These are phyloP conservation scores for Tricholoma bakamatsutake DNA, from an alignment of 768 basidiomycete genomes.

Conservation along the genomic window DNA sequence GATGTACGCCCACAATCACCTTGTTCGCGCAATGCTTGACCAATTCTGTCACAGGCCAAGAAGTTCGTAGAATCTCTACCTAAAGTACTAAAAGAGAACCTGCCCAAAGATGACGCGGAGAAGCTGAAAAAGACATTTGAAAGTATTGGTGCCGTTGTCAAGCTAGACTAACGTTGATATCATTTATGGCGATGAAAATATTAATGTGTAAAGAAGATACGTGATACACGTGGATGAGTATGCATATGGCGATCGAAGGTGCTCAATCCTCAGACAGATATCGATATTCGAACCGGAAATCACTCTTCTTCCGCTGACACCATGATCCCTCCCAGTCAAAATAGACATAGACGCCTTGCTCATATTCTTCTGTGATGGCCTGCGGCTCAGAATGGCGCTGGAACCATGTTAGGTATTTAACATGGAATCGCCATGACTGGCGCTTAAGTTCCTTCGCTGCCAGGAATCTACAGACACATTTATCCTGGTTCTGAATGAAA, in stretches of 20 bases:
- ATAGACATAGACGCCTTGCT: constrained; percentile 98
- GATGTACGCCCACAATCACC: constrained; percentile 59
- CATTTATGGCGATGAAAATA: constrained; percentile 12
- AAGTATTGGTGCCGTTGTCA: constrained; percentile 81
- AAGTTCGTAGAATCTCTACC: constrained; percentile 97
- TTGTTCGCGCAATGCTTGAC: background rate
- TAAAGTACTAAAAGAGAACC: constrained; percentile 88
- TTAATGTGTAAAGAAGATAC: constrained; percentile 14
- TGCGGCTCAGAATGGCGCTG: constrained; percentile 97
- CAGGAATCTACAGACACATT: constrained; percentile 56
- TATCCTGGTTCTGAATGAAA: constrained; percentile 4
- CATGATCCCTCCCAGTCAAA: constrained; percentile 99
- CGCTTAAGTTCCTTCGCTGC: constrained; percentile 96
- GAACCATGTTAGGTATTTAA: constrained; percentile 99
- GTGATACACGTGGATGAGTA: constrained; percentile 14
- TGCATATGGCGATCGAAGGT: background rate
- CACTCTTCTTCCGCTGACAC: constrained; percentile 97
- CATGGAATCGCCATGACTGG: constrained; percentile 98
- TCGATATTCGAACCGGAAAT: constrained; percentile 96
- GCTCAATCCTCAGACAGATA: constrained; percentile 86
- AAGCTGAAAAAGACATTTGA: constrained; percentile 91
- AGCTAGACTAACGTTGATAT: constrained; percentile 57
- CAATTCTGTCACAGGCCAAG: constrained; percentile 67
- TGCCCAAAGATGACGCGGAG: constrained; percentile 96
- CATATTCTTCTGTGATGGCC: constrained; percentile 98